Evolutionary conservation across 768 basidiomycete species (phyloP), one percentile per base, ranked within the genome.

Genomic region (Collybiopsis confluens): DNA sequence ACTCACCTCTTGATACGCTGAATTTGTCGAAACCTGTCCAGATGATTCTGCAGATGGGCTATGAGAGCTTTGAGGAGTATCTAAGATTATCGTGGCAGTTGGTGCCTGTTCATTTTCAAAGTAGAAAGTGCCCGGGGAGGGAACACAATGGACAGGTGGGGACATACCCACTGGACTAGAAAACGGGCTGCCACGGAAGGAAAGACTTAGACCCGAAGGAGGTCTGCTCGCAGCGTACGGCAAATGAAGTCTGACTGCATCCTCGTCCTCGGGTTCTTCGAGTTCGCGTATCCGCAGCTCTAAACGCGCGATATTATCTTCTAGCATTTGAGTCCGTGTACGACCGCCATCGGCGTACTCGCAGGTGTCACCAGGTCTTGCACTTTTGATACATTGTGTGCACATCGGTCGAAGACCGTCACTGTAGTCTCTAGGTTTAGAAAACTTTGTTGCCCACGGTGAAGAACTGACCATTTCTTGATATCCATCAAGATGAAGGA

Each of bases 301-400:
- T 13, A 79, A 58, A 3, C 69, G 67, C 0, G 64, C 51, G 15
- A 79, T 60, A 2, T 76, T 66, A 10, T 75, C 73, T 58, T 79
- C 76, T 7, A 79, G 60, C 2, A 65, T 60, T 45, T 77, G 59
- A 0, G 69, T 76, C 7, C 64, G 62, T 1, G 77, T 67, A 30
- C 71, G 70, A 11, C 62, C 62, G 7, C 65, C 70, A 42, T 77
- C 77, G 0, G 69, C 67, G 54, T 77, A 77, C 61, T 77, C 76
- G 52, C 76, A 77, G 36, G 77, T 76, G 5, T 71, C 73, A 6
- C 51, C 58, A 23, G 54, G 54, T n/a, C 73, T 63, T 40, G 71
- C 66, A 0, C 68, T 66, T 3, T 70, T 60, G 10, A 65, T 54
- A 55, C 76, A 77, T 50, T 70, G 77, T 8, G 65, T 63, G 49